Evolutionary conservation across 169 alveolate genomes (phyloP).

Genomic region (Babesia gibsoni): DNA sequence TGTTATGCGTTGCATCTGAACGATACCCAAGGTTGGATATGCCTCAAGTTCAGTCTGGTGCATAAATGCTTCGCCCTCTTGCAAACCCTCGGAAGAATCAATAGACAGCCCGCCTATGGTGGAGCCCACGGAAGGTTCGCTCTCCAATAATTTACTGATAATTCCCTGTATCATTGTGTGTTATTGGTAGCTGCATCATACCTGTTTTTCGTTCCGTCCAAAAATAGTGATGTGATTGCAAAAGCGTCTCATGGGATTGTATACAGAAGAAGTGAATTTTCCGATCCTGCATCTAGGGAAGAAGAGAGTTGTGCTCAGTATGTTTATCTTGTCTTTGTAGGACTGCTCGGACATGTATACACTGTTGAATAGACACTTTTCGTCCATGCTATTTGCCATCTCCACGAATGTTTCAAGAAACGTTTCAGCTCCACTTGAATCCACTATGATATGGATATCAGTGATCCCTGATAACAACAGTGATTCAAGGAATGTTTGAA

Average conservation of each 20-base stretch:
- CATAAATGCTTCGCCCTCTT: background rate
- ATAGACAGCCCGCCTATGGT: too few species aligned
- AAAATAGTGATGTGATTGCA: conserved; percentile 43
- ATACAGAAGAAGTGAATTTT: conserved; percentile 49
- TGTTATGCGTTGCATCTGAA: too few species aligned
- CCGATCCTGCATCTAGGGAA: conserved; percentile 75
- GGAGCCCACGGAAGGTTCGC: too few species aligned
- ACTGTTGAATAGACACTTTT: conserved; percentile 3
- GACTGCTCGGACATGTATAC: background rate
- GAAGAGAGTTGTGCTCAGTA: conserved; percentile 77
- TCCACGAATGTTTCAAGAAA: conserved; percentile 75
- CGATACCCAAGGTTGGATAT: background rate
- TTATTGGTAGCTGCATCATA: background rate
- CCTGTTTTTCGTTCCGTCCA: background rate
- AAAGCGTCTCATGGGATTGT: conserved; percentile 32
- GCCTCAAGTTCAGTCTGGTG: background rate
- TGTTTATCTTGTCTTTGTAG: conserved; percentile 45
- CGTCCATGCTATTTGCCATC: conserved; percentile 26
- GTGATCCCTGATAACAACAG: conserved; percentile 65
- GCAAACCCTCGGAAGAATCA: background rate
- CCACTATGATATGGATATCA: conserved; percentile 80
- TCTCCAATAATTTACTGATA: too few species aligned
- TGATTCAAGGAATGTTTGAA: conserved; percentile 56
- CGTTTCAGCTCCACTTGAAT: conserved; percentile 77
- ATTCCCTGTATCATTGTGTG: too few species aligned